Evolutionary conservation across 345 rosid species (phyloP).

Genomic region (Lumnitzera racemosa): DNA sequence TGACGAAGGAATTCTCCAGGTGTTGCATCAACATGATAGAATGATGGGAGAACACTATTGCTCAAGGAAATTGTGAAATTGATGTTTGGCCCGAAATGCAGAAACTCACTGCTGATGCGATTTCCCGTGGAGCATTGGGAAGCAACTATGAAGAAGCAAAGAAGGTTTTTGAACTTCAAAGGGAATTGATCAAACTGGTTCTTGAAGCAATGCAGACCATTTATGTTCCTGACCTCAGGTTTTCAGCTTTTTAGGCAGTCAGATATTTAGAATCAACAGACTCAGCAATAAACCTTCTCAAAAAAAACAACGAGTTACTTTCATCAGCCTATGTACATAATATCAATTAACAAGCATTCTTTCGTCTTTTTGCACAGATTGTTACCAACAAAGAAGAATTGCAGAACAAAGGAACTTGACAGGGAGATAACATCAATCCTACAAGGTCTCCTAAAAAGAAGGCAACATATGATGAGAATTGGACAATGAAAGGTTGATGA

Average conservation of each 20-base stretch:
- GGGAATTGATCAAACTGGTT: constrained; percentile 17
- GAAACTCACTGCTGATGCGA: constrained; percentile 33
- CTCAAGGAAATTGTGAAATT: constrained; percentile 24
- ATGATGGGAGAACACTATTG: constrained; percentile 27
- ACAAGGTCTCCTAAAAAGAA: too few species aligned
- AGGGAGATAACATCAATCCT: too few species aligned
- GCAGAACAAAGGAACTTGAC: too few species aligned
- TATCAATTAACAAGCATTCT: too few species aligned
- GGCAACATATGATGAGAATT: too few species aligned
- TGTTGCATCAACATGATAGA: constrained; percentile 26
- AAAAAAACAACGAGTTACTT: too few species aligned
- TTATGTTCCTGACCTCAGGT: constrained; percentile 52
- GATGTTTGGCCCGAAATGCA: constrained; percentile 45
- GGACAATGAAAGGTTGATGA: too few species aligned
- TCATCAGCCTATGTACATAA: too few species aligned
- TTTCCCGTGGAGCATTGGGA: constrained; percentile 43
- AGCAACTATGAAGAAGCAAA: constrained; percentile 47
- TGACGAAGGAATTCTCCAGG: constrained; percentile 32
- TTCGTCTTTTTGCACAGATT: too few species aligned
- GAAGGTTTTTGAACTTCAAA: constrained; percentile 35
- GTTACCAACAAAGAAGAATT: too few species aligned
- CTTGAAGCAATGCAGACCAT: constrained; percentile 30
- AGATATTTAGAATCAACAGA: too few species aligned
- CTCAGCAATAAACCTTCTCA: too few species aligned
- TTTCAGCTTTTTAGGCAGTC: background rate